A percentile compares a stretch with the other conserved stretches of the same genome.
Evolutionary conservation across 2,329 filamentous ascomycete species (phyloP).

Genomic region (Botryotinia convoluta): DNA sequence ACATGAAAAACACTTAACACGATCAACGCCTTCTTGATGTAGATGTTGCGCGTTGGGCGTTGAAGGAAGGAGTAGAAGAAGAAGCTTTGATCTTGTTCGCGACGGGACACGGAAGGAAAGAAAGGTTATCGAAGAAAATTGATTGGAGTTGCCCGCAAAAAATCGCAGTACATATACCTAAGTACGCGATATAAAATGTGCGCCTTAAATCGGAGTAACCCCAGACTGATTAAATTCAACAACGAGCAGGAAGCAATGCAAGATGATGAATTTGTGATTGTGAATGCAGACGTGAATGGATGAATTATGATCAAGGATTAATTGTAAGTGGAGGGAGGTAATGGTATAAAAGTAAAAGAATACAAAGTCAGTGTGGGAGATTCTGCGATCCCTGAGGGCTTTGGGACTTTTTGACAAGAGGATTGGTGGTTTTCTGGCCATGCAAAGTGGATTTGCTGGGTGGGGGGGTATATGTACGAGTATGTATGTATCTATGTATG

Average conservation of each 20-base stretch:
- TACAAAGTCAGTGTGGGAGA: conserved; percentile 2
- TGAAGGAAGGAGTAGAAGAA: conserved; percentile 2
- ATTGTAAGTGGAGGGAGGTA: not conserved
- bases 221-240: not conserved
- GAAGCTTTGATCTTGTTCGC: conserved; percentile 12
- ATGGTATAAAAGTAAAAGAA: conserved; percentile 2
- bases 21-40: conserved; percentile 4
- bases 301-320: conserved; percentile 8
- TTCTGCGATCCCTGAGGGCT: conserved; percentile 21
- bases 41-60: not conserved
- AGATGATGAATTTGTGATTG: conserved; percentile 11
- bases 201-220: not conserved
- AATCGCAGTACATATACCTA: not conserved
- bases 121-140: conserved; percentile 8
- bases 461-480: not conserved
- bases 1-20: conserved; percentile 6
- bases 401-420: not conserved
- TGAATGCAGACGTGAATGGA: conserved; percentile 3
- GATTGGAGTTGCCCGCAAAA: not conserved
- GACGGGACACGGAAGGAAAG: conserved; percentile 15
- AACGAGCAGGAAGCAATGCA: conserved; percentile 10
- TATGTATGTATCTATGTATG: not conserved
- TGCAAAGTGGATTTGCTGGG: not conserved
- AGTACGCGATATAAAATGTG: not conserved
- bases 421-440: not conserved